These are phyloP conservation scores for Plasmodium coatneyi DNA, from an alignment of 169 alveolate species.

Conservation along the genomic window DNA sequence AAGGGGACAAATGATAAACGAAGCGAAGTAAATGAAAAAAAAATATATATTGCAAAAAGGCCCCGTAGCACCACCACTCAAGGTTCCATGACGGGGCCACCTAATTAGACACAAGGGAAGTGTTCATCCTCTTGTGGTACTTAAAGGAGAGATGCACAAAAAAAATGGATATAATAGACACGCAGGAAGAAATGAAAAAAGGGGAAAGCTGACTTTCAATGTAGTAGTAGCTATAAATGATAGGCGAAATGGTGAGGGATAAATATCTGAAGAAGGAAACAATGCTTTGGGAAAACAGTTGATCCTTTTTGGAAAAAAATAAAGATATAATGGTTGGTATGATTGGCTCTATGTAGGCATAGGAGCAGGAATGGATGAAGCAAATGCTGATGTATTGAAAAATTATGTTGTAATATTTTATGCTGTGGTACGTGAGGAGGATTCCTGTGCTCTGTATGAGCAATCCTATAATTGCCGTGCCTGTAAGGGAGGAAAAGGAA, in stretches of 20 bases:
- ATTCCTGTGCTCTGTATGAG: constrained; percentile 66
- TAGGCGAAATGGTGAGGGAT: constrained; percentile 71
- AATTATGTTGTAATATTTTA: constrained; percentile 56
- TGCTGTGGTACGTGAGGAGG: constrained; percentile 51
- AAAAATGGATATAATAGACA: constrained; percentile 70
- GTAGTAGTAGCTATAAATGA: constrained; percentile 70
- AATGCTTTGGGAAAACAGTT: constrained; percentile 71
- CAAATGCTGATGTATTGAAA: constrained; percentile 77
- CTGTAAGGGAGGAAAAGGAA: background rate
- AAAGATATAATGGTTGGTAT: constrained; percentile 75
- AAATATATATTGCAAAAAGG: background rate
- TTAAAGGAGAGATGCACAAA: constrained; percentile 63
- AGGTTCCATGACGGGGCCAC: background rate
- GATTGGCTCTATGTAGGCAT: constrained; percentile 75
- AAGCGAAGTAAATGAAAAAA: background rate
- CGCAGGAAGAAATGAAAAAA: constrained; percentile 65
- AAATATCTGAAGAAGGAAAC: constrained; percentile 76
- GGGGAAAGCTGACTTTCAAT: constrained; percentile 73
- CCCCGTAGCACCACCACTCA: background rate
- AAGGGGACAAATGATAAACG: background rate
- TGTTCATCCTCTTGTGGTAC: constrained; percentile 58
- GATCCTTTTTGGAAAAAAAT: constrained; percentile 73
- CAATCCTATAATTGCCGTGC: constrained; percentile 69
- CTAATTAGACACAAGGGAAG: constrained; percentile 10
- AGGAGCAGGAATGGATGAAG: constrained; percentile 75